Evolutionary conservation across 108 stramenopile genomes (phyloP), one percentile per base, ranked within the genome.

Genomic region (Fragilaria radians): DNA sequence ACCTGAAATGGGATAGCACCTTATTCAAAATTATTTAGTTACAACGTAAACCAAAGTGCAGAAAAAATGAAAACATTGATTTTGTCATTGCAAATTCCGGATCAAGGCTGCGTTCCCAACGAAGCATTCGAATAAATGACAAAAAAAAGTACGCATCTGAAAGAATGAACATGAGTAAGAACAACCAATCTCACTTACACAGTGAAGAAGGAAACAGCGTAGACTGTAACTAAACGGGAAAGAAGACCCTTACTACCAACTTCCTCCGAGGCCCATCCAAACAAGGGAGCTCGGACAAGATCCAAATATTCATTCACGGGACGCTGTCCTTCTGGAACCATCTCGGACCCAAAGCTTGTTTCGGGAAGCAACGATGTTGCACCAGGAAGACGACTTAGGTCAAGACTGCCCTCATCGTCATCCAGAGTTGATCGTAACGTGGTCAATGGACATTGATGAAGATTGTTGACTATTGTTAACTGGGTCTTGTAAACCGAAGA

Each of bases 261-360:
- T 22, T 90, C 85, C 34, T 80, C 71, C 11, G 70, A 68, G 23
- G 81, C 82, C 89, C 89, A 91, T 5, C 72, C 86, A 57, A 88
- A 91, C 27, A 85, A 57, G 1, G 89, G 89, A 42, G 78, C 73
- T 21, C 67, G 61, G 5, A 71, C 70, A 42, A 91, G 59, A 58
- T 91, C 79, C 48, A 88, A 61, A 42, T 88, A 91, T 64, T 91
- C 89, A 59, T 91, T 91, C 24, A 86, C 80, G 4, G 89, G 89
- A 25, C 89, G 73, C 61, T 84, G 83, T 3, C 72, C 80, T 28
- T 81, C 68, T 7, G 89, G 89, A 23, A 91, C 89, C 22, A 75
- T 82, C 62, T 91, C 89, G 11, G 89, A 73, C 46, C 89, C 89
- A 61, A 91, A 91, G 52, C 81, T 79, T 34, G 78, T 81, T 65